Conservation (phyloP, 2,329 filamentous ascomycete genomes). For the Phialophora tarda region DNA sequence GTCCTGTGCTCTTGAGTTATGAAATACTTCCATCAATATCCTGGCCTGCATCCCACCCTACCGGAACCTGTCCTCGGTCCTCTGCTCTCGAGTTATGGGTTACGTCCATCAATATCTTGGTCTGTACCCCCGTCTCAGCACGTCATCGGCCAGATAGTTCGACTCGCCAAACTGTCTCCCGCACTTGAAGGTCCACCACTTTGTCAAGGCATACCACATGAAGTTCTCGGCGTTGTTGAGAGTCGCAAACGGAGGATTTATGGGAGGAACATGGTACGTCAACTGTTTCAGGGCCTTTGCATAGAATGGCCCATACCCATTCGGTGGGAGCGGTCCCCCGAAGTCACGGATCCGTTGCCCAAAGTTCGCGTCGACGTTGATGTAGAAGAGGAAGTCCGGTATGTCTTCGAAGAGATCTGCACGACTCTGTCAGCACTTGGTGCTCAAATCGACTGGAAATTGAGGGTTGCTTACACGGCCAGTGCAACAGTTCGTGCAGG, state of each 20-base stretch:
- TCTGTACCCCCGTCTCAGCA: neutral
- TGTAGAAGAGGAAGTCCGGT: neutral
- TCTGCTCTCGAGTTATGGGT: neutral
- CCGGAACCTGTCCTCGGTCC: neutral
- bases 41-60: too few species aligned
- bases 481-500: neutral
- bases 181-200: neutral
- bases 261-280: neutral
- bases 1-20: too few species aligned
- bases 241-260: neutral
- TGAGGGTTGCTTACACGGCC: neutral
- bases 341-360: neutral
- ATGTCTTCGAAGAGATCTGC: neutral
- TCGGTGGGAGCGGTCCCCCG: neutral
- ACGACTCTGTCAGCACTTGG: neutral
- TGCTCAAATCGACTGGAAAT: neutral
- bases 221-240: conserved; percentile 9
- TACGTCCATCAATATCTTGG: neutral
- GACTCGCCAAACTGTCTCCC: neutral
- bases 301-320: conserved; percentile 1
- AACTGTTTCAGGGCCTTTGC: neutral
- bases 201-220: neutral
- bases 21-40: too few species aligned
- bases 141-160: neutral
- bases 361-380: neutral